Base-by-base conservation (phyloP, 2,329 filamentous ascomycete species). In the Curvularia eragrostidis region DNA sequence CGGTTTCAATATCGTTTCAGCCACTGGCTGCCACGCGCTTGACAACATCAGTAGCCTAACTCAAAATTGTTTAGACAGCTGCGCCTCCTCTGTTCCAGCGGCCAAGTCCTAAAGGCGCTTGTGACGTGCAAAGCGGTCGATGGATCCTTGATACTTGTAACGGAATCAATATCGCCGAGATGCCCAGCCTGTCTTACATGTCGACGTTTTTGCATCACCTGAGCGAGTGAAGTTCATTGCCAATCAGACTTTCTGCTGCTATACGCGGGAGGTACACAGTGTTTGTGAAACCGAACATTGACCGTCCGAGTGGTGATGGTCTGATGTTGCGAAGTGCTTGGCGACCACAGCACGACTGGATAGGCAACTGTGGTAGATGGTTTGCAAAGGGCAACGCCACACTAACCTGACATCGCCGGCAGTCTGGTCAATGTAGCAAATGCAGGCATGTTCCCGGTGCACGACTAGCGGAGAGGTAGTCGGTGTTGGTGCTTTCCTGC, bases 1-100 rank as follows among this genome's bases (percentile, higher is more conserved):
- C 62, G 56, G 67, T 68, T 68, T 70, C 67, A 70, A 54, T 9
- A 12, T 41, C 46, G 62, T 64, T 64, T 68, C 67, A 65, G 66
- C 52, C 58, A 54, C 34, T 23, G 47, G 36, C 36, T 58, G 48
- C 65, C 66, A 64, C 56, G 59, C 59, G 66, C 56, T 55, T 64
- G 47, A 46, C 26, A 52, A 44, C 50, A 46, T 18, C 39, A 49
- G 26, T 21, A 39, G 32, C n/a, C 41, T 53, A 28, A 38, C 26
- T 52, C n/a, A 7, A 28, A 24, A 24, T 23, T n/a, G 24, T 43
- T 26, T 48, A 32, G 18, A 38, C 48, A 47, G 44, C 59, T 44
- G 46, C 51, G 56, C 56, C 54, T 23, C 32, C 21, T 52, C 34
- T 8, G 15, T 52, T 49, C 32, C 34, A 18, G 21, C 21, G 6